phyloP scores from a whole-genome alignment of 139 green algal genomes.

The Chlorella vulgaris region DNA sequence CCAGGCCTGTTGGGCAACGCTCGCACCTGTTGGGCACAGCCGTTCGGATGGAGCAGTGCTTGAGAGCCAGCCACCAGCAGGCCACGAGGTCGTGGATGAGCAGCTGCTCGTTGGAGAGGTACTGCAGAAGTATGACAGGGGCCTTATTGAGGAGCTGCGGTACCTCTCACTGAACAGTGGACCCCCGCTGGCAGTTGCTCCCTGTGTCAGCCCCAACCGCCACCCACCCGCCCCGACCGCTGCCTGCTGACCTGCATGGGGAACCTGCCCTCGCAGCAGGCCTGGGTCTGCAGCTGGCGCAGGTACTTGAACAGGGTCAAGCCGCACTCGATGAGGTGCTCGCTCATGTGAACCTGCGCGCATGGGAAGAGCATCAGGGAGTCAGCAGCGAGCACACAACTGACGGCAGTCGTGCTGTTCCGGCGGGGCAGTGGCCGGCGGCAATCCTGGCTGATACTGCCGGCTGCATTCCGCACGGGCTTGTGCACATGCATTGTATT shows the following conservation, averaged over 20 bases:
- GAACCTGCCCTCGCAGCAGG: conserved; percentile 3
- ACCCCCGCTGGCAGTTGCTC: not conserved
- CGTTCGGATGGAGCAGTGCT: conserved; percentile 44
- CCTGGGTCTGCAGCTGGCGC: conserved; percentile 32
- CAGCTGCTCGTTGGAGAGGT: conserved; percentile 23
- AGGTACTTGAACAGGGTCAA: conserved; percentile 47
- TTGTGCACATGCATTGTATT: not conserved
- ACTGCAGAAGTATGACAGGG: not conserved
- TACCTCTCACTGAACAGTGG: not conserved
- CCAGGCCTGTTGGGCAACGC: no score
- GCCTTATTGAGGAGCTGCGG: no score
- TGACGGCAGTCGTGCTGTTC: not conserved
- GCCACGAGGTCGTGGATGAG: conserved; percentile 46
- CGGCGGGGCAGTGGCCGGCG: not conserved
- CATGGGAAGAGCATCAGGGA: not conserved
- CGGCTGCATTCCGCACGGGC: not conserved
- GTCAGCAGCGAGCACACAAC: not conserved
- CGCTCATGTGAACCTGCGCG: conserved; percentile 33
- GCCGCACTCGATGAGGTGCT: conserved; percentile 44
- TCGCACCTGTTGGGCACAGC: conserved; percentile 46
- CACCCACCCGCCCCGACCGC: not conserved
- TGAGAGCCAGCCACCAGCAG: conserved; percentile 52
- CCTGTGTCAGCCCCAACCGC: no score
- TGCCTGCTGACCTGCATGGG: conserved; percentile 1
- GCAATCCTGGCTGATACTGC: not conserved